These are phyloP conservation scores for Dryas octopetala DNA, from an alignment of 306 rosid genomes.

Conservation along the genomic window DNA sequence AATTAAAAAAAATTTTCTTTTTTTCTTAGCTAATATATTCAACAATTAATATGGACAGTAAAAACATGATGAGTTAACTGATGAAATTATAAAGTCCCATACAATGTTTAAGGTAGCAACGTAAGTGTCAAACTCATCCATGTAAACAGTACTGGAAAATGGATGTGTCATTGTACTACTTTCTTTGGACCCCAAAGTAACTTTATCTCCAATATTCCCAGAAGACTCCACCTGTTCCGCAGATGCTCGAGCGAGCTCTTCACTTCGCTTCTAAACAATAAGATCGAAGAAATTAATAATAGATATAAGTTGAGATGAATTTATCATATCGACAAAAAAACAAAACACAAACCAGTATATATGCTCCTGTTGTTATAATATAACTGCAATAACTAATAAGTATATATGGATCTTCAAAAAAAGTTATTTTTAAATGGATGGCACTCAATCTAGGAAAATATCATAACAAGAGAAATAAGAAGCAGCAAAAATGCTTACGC, in stretches of 20 bases:
- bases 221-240: conserved; percentile 64
- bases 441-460: not conserved
- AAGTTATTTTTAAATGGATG: too few relatives aligned
- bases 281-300: conserved; percentile 21
- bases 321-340: not conserved
- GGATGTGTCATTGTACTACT: conserved; percentile 45
- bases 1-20: too few relatives aligned
- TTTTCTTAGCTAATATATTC: too few relatives aligned
- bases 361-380: not conserved
- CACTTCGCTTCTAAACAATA: conserved; percentile 63
- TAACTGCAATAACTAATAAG: too few relatives aligned
- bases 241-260: conserved; percentile 63
- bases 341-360: not conserved
- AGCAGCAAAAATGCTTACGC: conserved; percentile 47
- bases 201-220: conserved; percentile 59
- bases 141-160: conserved; percentile 51
- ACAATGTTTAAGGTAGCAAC: too few relatives aligned
- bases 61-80: too few relatives aligned
- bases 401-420: too few relatives aligned
- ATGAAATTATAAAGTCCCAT: too few relatives aligned
- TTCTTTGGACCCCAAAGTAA: conserved; percentile 63
- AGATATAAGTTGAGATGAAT: conserved; percentile 19
- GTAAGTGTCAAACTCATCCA: conserved; percentile 82
- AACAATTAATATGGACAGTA: too few relatives aligned
- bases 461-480: conserved; percentile 7